Evolutionary conservation across 163 green algal species (phyloP).

Genomic region (Scenedesmus sp.): DNA sequence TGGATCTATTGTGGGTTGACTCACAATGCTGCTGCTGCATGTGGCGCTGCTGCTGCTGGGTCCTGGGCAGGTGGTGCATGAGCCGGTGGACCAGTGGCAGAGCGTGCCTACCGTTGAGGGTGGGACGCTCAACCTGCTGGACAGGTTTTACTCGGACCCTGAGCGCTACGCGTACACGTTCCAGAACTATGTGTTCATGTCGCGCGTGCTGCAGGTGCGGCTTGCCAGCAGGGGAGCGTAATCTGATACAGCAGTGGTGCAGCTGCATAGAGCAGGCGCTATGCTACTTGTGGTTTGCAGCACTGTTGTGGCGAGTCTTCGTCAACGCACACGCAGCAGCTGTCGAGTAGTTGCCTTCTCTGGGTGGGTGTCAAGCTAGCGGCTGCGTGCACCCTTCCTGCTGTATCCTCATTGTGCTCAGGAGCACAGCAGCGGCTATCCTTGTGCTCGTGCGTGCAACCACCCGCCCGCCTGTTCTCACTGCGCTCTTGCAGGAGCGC

Average conservation of each 20-base stretch:
- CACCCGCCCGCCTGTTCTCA: too few species aligned
- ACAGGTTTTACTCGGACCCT: slow-evolving; percentile 93
- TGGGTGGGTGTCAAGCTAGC: too few species aligned
- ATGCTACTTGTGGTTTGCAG: too few species aligned
- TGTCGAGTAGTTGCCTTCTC: too few species aligned
- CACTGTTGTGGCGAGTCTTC: too few species aligned
- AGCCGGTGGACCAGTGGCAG: slow-evolving; percentile 97
- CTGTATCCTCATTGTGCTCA: too few species aligned
- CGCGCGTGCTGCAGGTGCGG: slow-evolving; percentile 86
- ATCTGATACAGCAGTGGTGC: too few species aligned
- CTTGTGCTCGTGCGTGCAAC: too few species aligned
- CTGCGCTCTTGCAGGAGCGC: slow-evolving; percentile 21
- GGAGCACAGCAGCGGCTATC: too few species aligned
- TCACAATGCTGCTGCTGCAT: background rate
- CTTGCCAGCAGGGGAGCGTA: background rate
- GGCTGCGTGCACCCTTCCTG: too few species aligned
- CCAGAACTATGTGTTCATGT: slow-evolving; percentile 99
- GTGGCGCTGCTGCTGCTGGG: background rate
- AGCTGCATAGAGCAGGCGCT: too few species aligned
- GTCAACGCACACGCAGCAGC: too few species aligned
- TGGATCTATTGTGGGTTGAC: background rate
- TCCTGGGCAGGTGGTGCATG: slow-evolving; percentile 87
- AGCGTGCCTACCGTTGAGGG: slow-evolving; percentile 64
- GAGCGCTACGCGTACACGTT: slow-evolving; percentile 96
- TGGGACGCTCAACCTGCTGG: slow-evolving; percentile 44